Conservation (phyloP, 257 asterid species). For the Gardenia jasminoides region DNA sequence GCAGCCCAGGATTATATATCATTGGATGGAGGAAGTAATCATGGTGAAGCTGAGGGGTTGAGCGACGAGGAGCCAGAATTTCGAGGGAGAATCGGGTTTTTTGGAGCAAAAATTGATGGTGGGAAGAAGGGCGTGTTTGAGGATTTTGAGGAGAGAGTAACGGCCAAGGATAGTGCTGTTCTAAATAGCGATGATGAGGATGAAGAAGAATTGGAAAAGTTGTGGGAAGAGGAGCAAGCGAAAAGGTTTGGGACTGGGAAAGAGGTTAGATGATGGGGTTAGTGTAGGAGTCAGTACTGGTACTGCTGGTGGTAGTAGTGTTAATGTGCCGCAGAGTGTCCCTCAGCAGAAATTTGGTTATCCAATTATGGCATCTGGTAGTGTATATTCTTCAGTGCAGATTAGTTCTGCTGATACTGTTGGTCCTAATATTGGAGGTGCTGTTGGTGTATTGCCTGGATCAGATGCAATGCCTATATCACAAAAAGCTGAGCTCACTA, state of each 20-base stretch:
- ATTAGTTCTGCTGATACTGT: slow-evolving; percentile 31
- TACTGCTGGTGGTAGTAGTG: slow-evolving; percentile 32
- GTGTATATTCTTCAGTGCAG: slow-evolving; percentile 40
- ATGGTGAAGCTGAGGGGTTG: slow-evolving; percentile 92
- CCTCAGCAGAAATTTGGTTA: slow-evolving; percentile 42
- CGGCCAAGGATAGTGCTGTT: slow-evolving; percentile 42
- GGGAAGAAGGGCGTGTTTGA: slow-evolving; percentile 87
- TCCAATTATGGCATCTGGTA: slow-evolving; percentile 34
- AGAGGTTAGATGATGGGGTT: slow-evolving; percentile 73
- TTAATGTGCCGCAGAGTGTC: slow-evolving; percentile 36
- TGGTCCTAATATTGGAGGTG: slow-evolving; percentile 54
- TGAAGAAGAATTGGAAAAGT: slow-evolving; percentile 87
- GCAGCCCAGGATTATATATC: slow-evolving; percentile 88
- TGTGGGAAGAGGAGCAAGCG: slow-evolving; percentile 99
- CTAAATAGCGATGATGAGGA: slow-evolving; percentile 41
- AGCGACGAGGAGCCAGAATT: slow-evolving; percentile 97
- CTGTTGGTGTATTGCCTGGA: slow-evolving; percentile 40
- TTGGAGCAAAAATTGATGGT: slow-evolving; percentile 62
- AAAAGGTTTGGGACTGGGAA: slow-evolving; percentile 90
- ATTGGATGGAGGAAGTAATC: slow-evolving; percentile 92
- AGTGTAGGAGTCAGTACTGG: slow-evolving; percentile 39
- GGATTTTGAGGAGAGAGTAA: slow-evolving; percentile 59
- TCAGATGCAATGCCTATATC: slow-evolving; percentile 58
- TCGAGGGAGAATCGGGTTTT: slow-evolving; percentile 79
- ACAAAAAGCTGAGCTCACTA: slow-evolving; percentile 76